phyloP scores from a whole-genome alignment of 2,329 filamentous ascomycete species.

The Karstenula rhodostoma region DNA sequence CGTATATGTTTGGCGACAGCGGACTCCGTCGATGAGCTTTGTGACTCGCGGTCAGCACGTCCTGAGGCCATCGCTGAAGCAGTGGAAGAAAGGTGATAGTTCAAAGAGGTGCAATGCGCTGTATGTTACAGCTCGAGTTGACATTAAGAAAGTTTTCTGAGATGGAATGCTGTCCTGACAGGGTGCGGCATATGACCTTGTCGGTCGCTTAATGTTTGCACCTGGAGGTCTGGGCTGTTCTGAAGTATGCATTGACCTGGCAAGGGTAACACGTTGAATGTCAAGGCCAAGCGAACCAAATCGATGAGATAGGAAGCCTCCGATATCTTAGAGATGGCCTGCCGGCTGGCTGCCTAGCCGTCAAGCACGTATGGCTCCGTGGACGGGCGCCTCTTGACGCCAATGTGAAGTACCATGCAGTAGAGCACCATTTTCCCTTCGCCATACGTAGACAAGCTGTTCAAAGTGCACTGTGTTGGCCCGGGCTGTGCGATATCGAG shows the following conservation, averaged over 20 bases:
- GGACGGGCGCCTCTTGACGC: conserved; percentile 1
- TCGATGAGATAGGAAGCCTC: conserved; percentile 17
- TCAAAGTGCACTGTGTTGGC: neutral
- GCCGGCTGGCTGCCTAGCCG: conserved; percentile 14
- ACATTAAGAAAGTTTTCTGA: conserved; percentile 16
- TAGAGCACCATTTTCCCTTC: neutral
- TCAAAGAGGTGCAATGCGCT: conserved; percentile 12
- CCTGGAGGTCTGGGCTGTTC: conserved; percentile 13
- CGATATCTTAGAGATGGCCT: conserved; percentile 11
- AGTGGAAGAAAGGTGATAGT: conserved; percentile 5
- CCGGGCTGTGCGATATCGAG: neutral
- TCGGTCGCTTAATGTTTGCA: conserved; percentile 18
- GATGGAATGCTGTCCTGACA: conserved; percentile 21
- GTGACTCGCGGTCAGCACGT: conserved; percentile 25
- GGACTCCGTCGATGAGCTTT: conserved; percentile 22
- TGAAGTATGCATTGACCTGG: conserved; percentile 17
- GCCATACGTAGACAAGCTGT: neutral
- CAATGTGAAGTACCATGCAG: neutral
- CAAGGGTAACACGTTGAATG: conserved; percentile 21
- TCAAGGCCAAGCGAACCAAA: conserved; percentile 14
- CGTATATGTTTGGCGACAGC: conserved; percentile 23
- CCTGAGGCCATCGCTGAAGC: conserved; percentile 20
- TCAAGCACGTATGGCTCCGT: conserved; percentile 5
- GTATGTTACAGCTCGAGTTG: conserved; percentile 16
- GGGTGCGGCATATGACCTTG: conserved; percentile 23